Evolutionary conservation across 139 green algal genomes (phyloP).

Genomic region (Chlorella sorokiniana): DNA sequence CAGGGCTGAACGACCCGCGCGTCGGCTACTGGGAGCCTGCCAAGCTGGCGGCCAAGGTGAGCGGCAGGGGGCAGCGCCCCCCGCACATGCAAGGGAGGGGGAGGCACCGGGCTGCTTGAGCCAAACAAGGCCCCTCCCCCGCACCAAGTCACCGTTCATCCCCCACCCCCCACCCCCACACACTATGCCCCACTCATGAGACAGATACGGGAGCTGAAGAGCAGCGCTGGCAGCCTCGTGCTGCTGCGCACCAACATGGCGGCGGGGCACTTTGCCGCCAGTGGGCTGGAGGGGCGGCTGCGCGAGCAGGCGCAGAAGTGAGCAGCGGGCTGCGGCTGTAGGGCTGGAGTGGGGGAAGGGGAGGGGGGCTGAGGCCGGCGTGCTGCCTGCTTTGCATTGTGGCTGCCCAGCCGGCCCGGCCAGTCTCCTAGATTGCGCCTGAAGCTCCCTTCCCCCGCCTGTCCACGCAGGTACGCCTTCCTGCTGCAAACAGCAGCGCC

Average conservation of each 20-base stretch:
- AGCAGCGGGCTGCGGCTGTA: neutral
- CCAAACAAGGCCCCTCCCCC: no score
- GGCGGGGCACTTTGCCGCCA: conserved; percentile 73
- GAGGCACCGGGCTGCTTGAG: neutral
- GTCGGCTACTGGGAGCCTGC: conserved; percentile 67
- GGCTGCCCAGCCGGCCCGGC: no score
- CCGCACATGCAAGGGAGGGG: conserved; percentile 33
- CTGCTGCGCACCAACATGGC: conserved; percentile 65
- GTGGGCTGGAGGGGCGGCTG: conserved; percentile 55
- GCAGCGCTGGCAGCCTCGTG: conserved; percentile 26
- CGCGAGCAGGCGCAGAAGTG: conserved; percentile 64
- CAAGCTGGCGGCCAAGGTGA: conserved; percentile 84
- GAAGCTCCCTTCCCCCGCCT: neutral
- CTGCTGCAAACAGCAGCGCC: conserved; percentile 14
- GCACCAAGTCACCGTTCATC: no score
- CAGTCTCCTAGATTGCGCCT: neutral
- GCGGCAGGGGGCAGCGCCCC: conserved; percentile 50
- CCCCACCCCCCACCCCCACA: no score
- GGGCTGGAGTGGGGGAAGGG: no score
- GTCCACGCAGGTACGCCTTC: conserved; percentile 14
- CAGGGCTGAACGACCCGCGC: conserved; percentile 81
- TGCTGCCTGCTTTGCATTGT: neutral
- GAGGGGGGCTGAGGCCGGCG: no score
- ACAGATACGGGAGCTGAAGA: conserved; percentile 15
- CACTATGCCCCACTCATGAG: no score